Base-by-base conservation (phyloP, 2,329 filamentous ascomycete genomes). In the Hymenotorrendiella dingleyae region DNA sequence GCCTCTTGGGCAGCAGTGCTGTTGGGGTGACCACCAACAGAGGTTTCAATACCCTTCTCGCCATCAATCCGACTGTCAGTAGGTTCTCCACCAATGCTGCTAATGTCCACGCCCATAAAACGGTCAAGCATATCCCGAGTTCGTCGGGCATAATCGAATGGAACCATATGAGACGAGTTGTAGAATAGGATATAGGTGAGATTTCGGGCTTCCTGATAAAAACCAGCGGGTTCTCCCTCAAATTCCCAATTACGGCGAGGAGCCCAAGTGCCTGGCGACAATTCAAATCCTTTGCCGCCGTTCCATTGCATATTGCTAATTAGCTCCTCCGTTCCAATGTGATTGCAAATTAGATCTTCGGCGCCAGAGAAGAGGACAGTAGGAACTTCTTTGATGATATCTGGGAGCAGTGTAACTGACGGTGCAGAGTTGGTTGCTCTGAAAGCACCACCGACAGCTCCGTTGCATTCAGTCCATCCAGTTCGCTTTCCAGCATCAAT, bases 111-210 rank as follows among this genome's bases (percentile, higher is more conserved):
- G 36, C 80, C 79, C 76, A 97, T 88, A 67, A 98, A 95, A 29
- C 93, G 85, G 65, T 98, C 91, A 12, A 98, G 80, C 93, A 98
- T 98, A 63, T 97, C 93, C 48, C 91, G 80, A 16, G 82, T 85
- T 47, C 89, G 83, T 36, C 88, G 81, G 1, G 91, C 83, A 56
- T 85, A 86, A 64, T 98, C 91, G 59, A 93, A 97, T 1, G 93
- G 94, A 1, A 98, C 93, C 93, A 98, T 98, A 65, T 98, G 93
- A 37, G 86, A 94, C 12, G 88, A 82, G 64, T 98, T 94, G 71
- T 94, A 87, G 67, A 97, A 95, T 29, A 94, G 73, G 23, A 98
- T 82, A 61, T 98, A 98, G 1, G 93, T 96, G 48, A 98, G 68
- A 66, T 98, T 98, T 52, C 94, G 82, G 2, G 93, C 91, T 62